phyloP scores from a whole-genome alignment of 805 yeast genomes.

The Candida nanaspora region DNA sequence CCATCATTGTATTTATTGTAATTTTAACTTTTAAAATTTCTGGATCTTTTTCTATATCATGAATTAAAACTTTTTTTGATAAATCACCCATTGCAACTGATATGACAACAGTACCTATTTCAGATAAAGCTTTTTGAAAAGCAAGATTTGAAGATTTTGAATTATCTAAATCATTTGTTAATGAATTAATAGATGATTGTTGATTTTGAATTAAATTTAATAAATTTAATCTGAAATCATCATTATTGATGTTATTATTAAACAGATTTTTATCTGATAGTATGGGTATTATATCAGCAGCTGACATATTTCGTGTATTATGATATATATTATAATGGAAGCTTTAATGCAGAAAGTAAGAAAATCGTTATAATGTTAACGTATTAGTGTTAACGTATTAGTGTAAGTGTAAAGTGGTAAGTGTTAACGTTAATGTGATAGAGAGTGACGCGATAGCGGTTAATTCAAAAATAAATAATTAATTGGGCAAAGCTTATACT shows the following conservation, averaged over 20 bases:
- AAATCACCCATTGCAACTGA: slow-evolving; percentile 88
- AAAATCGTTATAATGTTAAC: no score
- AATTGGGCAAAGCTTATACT: no score
- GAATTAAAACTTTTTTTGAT: slow-evolving; percentile 71
- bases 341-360: no score
- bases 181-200: background rate
- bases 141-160: slow-evolving; percentile 52
- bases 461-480: no score
- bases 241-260: slow-evolving; percentile 7
- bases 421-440: no score
- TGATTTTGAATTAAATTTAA: background rate
- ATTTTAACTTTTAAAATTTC: slow-evolving; percentile 74
- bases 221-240: background rate
- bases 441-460: no score
- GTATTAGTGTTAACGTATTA: no score
- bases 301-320: background rate
- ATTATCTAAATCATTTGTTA: slow-evolving; percentile 10
- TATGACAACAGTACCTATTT: slow-evolving; percentile 79
- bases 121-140: slow-evolving; percentile 62
- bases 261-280: slow-evolving; percentile 17
- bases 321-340: no score
- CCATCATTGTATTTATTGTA: slow-evolving; percentile 85
- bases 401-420: no score
- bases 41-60: slow-evolving; percentile 66
- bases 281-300: slow-evolving; percentile 10